Conservation (phyloP, 73 alveolate genomes). For the Paramecium bursaria region DNA sequence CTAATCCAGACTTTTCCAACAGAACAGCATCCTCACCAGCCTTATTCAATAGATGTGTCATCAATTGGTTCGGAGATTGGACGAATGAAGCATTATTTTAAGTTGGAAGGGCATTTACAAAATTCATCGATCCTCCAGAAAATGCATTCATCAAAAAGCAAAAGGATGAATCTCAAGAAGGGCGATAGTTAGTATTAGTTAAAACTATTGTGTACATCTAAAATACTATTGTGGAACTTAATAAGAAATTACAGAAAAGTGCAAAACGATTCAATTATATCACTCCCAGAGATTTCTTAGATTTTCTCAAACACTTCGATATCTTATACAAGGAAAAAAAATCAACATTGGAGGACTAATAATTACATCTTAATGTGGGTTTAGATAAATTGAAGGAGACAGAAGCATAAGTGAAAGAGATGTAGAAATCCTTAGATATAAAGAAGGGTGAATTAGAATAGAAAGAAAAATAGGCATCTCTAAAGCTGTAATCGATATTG, state of each 20-base stretch:
- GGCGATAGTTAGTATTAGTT: conserved; percentile 75
- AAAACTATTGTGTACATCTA: conserved; percentile 87
- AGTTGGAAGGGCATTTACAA: conserved; percentile 91
- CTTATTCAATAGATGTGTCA: conserved; percentile 97
- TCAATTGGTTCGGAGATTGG: conserved; percentile 99
- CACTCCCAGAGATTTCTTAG: conserved; percentile 99
- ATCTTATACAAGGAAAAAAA: conserved; percentile 88
- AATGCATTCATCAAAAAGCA: conserved; percentile 81
- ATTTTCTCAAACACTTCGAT: conserved; percentile 97
- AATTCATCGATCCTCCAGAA: conserved; percentile 82
- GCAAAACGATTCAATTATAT: conserved; percentile 98
- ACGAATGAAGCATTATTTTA: conserved; percentile 92
- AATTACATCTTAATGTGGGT: conserved; percentile 95
- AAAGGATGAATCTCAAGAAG: conserved; percentile 67
- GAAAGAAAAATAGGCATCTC: conserved; percentile 95
- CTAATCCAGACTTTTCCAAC: conserved; percentile 98
- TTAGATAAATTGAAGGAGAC: conserved; percentile 93
- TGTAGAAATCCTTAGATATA: conserved; percentile 86
- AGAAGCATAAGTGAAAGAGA: conserved; percentile 84
- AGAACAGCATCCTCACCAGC: conserved; percentile 99
- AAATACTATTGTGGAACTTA: conserved; percentile 88
- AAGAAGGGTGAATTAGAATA: conserved; percentile 88
- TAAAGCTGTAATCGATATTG: conserved; percentile 91
- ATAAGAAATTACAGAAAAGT: conserved; percentile 84
- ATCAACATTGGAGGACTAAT: conserved; percentile 93